Evolutionary conservation across 129 eudicot species (phyloP), one percentile per base, ranked within the genome.

Genomic region (Ambrosia artemisiifolia): DNA sequence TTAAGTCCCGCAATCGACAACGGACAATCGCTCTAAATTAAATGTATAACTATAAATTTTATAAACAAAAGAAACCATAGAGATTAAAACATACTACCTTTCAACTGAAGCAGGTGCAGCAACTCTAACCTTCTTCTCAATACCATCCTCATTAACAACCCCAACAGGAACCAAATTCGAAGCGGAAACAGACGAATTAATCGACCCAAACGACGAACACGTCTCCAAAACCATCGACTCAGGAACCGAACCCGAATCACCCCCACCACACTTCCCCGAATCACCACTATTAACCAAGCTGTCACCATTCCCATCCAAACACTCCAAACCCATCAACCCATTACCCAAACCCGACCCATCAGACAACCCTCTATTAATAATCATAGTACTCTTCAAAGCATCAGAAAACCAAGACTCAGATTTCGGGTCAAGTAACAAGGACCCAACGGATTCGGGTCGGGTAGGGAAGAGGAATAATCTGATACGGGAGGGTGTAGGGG

Each of bases 181-280:
- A 67, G 81, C 81, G 0, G 96, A 88, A 72, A 71, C 54, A 0
- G 93, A 87, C 6, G 95, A 89, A 71, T 86, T 62, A 4, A 85
- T 87, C 0, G 97, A 88, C 68, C 97, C 96, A 34, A 86, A 91
- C 0, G 97, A 91, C 0, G 93, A 91, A 35, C 81, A 83, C 17
- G 92, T 88, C 73, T 91, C 97, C 83, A 91, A 44, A 53, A 91
- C 92, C 70, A 91, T 75, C 14, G 88, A 85, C 73, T 91, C 97
- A 0, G 91, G 86, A 14, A 81, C 83, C 2, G 71, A 56, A n/a
- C 79, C 83, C 70, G 78, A 75, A 79, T 66, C 81, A 18, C 54
- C 63, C 19, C 63, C 36, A 4, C 85, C 76, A 16, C 80, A 75
- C 38, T 55, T 70, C 1, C 82, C 83, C 17, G 74, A 66, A 51